These are phyloP conservation scores for Globisporangium iwayamae DNA, from an alignment of 352 stramenopile genomes.

Conservation along the genomic window DNA sequence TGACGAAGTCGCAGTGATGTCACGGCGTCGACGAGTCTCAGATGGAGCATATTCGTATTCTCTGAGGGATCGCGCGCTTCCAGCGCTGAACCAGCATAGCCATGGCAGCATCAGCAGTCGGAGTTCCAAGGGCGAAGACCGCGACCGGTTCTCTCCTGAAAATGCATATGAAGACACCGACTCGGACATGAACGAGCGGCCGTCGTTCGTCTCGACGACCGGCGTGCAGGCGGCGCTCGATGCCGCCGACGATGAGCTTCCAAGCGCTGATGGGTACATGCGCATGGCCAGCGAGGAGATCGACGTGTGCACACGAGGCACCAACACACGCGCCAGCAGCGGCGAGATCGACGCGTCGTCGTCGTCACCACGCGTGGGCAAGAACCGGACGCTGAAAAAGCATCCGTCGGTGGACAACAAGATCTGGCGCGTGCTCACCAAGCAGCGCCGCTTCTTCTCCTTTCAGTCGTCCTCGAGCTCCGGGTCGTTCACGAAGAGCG, in stretches of 20 bases:
- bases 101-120: conserved; percentile 1
- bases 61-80: conserved; percentile 8
- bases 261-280: conserved; percentile 77
- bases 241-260: conserved; percentile 23
- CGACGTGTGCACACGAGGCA: conserved; percentile 19
- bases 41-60: conserved; percentile 16
- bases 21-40: conserved; percentile 19
- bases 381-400: background rate
- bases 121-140: conserved; percentile 9
- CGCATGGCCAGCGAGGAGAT: conserved; percentile 62
- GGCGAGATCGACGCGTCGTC: conserved; percentile 3
- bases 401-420: conserved; percentile 26
- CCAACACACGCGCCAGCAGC: background rate
- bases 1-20: conserved; percentile 35
- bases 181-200: conserved; percentile 28
- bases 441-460: conserved; percentile 58
- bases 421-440: conserved; percentile 51
- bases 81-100: background rate
- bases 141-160: conserved; percentile 7
- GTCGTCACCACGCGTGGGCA: background rate
- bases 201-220: conserved; percentile 76
- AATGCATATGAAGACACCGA: conserved; percentile 21
- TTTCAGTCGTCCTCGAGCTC: conserved; percentile 28
- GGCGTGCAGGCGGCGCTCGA: conserved; percentile 22
- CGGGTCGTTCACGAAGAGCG: conserved; percentile 14